Evolutionary conservation across 768 basidiomycete genomes (phyloP).

Genomic region (Lentinula lateritia): DNA sequence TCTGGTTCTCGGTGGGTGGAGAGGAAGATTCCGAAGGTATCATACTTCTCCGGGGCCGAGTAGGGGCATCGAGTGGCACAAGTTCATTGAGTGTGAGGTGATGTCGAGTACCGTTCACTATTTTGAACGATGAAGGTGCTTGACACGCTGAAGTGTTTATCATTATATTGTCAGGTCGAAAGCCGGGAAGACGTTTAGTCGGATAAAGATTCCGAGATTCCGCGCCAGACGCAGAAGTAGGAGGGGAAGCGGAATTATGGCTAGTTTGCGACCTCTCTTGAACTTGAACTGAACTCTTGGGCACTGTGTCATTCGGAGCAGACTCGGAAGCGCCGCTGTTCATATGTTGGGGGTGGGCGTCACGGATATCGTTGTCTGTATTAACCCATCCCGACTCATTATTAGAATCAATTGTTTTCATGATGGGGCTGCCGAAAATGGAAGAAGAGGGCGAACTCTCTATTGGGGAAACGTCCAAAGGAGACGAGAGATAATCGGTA

Average conservation of each 20-base stretch:
- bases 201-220: background rate
- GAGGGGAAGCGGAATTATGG: background rate
- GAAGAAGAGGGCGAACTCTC: slow-evolving; percentile 28
- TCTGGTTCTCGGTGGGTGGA: slow-evolving; percentile 60
- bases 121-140: slow-evolving; percentile 13
- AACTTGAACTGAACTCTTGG: background rate
- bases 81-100: slow-evolving; percentile 59
- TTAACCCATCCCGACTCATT: slow-evolving; percentile 34
- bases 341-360: slow-evolving; percentile 22
- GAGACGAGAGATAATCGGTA: background rate
- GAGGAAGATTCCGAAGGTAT: slow-evolving; percentile 39
- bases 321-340: slow-evolving; percentile 9
- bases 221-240: background rate
- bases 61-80: slow-evolving; percentile 74
- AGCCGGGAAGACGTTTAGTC: background rate
- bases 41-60: slow-evolving; percentile 66
- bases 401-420: background rate
- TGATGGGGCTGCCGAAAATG: slow-evolving; percentile 10
- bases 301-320: background rate
- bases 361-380: slow-evolving; percentile 22
- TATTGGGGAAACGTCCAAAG: background rate
- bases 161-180: background rate
- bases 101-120: slow-evolving; percentile 33
- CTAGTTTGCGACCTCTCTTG: background rate
- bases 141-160: background rate